These are phyloP conservation scores for Plasmopara muralis DNA, from an alignment of 352 stramenopile species.

Conservation along the genomic window DNA sequence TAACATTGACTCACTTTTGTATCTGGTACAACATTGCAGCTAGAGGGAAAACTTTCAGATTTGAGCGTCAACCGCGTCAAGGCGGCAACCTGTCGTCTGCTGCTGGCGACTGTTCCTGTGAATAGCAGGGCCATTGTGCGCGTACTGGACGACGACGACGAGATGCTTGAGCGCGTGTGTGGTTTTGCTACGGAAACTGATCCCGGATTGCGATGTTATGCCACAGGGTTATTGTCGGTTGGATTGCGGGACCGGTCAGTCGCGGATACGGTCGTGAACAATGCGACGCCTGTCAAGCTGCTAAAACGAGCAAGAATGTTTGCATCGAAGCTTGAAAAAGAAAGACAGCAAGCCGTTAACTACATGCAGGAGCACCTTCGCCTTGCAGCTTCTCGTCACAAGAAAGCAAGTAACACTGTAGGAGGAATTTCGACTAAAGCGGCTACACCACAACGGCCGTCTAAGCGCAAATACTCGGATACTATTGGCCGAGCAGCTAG, in stretches of 20 bases:
- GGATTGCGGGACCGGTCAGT: conserved; percentile 73
- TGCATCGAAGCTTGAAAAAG: conserved; percentile 67
- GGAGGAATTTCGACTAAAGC: conserved; percentile 14
- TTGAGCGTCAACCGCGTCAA: conserved; percentile 52
- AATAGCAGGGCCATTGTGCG: conserved; percentile 71
- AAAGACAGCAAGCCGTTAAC: conserved; percentile 56
- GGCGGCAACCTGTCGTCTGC: conserved; percentile 57
- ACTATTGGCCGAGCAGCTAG: conserved; percentile 10
- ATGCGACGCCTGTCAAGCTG: conserved; percentile 63
- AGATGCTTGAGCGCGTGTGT: conserved; percentile 68
- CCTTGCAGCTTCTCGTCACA: conserved; percentile 25
- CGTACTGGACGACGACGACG: conserved; percentile 65
- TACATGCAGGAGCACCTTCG: conserved; percentile 73
- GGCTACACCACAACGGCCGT: conserved; percentile 17
- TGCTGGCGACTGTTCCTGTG: conserved; percentile 67
- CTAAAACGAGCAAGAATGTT: conserved; percentile 68
- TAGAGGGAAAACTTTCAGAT: conserved; percentile 63
- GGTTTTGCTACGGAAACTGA: conserved; percentile 54
- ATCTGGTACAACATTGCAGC: conserved; percentile 19
- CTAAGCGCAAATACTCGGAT: conserved; percentile 49
- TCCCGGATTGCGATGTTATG: conserved; percentile 61
- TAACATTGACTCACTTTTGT: conserved; percentile 7
- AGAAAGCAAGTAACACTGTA: conserved; percentile 20
- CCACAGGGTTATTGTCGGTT: conserved; percentile 66
- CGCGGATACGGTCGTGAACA: conserved; percentile 79